These are phyloP conservation scores for Penicillium soppii DNA, from an alignment of 495 filamentous ascomycete species.

Conservation along the genomic window DNA sequence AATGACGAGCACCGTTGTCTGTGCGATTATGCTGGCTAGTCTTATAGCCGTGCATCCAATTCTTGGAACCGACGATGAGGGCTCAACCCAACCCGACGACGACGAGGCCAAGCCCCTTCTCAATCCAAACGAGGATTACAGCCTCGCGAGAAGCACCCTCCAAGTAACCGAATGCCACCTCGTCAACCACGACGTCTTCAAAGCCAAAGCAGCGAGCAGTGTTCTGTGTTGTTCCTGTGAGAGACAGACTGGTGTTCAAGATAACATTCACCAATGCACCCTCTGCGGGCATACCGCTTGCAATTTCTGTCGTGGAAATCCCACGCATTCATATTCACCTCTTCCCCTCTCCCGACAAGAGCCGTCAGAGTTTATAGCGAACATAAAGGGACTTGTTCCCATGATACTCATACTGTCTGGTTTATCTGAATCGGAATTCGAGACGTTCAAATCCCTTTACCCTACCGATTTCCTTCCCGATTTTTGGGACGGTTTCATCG, in stretches of 20 bases:
- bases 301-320: constrained; percentile 54
- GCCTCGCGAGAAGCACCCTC: constrained; percentile 10
- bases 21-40: constrained; percentile 56
- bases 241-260: constrained; percentile 38
- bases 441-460: constrained; percentile 12
- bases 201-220: constrained; percentile 30
- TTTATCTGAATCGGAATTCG: constrained; percentile 30
- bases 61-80: constrained; percentile 20
- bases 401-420: constrained; percentile 39
- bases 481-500: constrained; percentile 38
- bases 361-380: constrained; percentile 50
- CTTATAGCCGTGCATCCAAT: constrained; percentile 46
- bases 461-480: constrained; percentile 1
- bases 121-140: constrained; percentile 2
- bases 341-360: constrained; percentile 27
- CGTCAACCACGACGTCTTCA: constrained; percentile 9
- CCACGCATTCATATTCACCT: constrained; percentile 49
- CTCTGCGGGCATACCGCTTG: constrained; percentile 59
- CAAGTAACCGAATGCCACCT: not conserved
- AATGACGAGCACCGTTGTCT: constrained; percentile 76
- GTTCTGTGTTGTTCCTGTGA: constrained; percentile 59
- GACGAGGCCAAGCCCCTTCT: constrained; percentile 6
- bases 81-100: not conserved
- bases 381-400: constrained; percentile 46
- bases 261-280: constrained; percentile 45